Evolutionary conservation across 371 early-diverging fungal species (phyloP).

Genomic region (Apophysomyces elegans): DNA sequence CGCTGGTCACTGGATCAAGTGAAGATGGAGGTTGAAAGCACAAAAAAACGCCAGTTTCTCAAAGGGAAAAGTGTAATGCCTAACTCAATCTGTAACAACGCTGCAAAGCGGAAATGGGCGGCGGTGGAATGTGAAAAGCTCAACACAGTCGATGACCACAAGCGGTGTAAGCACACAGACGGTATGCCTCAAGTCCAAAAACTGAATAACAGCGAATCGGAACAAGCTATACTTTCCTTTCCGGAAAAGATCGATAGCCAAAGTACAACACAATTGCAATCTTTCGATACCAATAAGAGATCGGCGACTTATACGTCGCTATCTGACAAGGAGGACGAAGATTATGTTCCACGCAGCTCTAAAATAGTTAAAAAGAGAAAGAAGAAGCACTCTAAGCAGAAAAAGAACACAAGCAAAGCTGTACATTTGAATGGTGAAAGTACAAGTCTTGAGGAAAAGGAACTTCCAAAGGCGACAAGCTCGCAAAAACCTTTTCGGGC

Average conservation of each 20-base stretch:
- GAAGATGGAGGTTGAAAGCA: no score
- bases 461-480: not conserved
- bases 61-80: no score
- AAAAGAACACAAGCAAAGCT: not conserved
- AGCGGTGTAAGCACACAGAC: not conserved
- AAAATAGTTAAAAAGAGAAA: not conserved
- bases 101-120: not conserved
- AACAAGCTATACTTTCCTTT: no score
- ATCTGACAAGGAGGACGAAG: not conserved
- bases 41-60: no score
- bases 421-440: no score
- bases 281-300: not conserved
- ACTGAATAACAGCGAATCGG: no score
- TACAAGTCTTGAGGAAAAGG: not conserved
- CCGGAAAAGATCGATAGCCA: no score
- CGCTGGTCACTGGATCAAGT: no score
- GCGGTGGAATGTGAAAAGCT: no score
- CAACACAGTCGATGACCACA: not conserved
- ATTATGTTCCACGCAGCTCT: slow-evolving; percentile 1
- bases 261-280: no score
- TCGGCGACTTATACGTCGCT: not conserved
- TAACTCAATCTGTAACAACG: not conserved
- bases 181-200: no score
- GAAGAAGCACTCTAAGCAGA: not conserved
- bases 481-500: not conserved